phyloP scores from a whole-genome alignment of 2,329 filamentous ascomycete species.

The Pleomassaria siparia region DNA sequence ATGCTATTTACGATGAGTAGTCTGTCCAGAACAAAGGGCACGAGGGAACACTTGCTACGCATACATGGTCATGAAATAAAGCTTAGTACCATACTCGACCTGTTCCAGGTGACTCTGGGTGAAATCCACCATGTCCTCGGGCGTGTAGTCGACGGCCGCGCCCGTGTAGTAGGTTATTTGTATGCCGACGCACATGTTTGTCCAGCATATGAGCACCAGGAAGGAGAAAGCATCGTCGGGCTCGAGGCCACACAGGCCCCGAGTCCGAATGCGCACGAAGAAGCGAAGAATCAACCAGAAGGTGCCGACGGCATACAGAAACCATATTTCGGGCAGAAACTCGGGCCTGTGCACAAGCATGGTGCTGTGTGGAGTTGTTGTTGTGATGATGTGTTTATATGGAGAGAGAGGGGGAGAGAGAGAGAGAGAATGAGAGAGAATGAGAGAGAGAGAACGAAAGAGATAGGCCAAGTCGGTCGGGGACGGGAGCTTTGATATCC shows the following conservation, averaged over 20 bases:
- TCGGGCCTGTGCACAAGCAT: not conserved
- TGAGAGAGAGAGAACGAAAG: no score
- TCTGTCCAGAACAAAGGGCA: not conserved
- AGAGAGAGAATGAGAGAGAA: no score
- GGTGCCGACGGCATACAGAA: not conserved
- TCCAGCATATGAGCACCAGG: not conserved
- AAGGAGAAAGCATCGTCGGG: not conserved
- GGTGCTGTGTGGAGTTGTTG: no score
- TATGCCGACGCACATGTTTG: not conserved
- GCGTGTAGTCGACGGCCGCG: not conserved
- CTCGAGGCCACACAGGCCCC: not conserved
- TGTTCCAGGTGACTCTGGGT: not conserved
- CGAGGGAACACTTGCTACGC: not conserved
- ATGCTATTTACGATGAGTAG: not conserved
- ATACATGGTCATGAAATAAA: not conserved
- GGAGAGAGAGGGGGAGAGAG: no score
- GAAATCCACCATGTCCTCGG: not conserved
- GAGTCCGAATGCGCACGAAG: not conserved
- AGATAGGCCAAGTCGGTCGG: no score
- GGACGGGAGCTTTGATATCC: no score
- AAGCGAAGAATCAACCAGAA: not conserved
- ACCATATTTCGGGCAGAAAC: not conserved
- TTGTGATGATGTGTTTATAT: no score
- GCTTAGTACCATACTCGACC: not conserved
- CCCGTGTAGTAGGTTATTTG: not conserved